Percentiles rank a stretch among this genome's conserved stretches.
phyloP scores from a whole-genome alignment of 352 stramenopile species.

The Globisporangium abappressorium region DNA sequence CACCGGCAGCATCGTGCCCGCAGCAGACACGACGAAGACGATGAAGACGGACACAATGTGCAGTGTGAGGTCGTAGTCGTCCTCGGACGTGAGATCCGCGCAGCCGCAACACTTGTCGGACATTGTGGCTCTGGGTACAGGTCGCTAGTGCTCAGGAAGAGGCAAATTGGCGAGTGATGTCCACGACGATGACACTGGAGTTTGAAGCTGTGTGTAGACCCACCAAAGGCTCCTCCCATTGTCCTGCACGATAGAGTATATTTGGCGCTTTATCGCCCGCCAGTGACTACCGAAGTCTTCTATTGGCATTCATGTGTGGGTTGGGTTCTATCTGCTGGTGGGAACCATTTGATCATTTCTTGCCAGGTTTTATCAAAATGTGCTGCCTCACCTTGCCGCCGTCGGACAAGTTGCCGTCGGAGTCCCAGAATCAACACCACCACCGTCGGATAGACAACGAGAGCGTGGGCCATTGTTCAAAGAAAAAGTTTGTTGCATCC shows the following conservation, averaged over 20 bases:
- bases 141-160: neutral
- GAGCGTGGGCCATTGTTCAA: neutral
- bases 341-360: neutral
- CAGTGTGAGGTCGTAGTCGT: slow-evolving; percentile 46
- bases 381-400: neutral
- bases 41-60: slow-evolving; percentile 57
- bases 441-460: neutral
- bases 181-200: neutral
- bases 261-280: neutral
- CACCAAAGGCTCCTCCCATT: neutral
- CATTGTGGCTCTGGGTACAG: slow-evolving; percentile 18
- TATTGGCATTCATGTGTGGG: neutral
- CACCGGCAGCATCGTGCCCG: slow-evolving; percentile 43
- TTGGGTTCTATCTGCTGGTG: neutral
- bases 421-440: neutral
- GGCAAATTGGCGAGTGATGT: neutral
- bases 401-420: neutral
- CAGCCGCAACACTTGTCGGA: slow-evolving; percentile 43
- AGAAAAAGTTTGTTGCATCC: too few relatives aligned
- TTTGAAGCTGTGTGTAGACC: neutral
- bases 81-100: slow-evolving; percentile 24
- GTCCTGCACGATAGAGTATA: neutral
- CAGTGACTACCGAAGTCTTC: neutral
- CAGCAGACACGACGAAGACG: slow-evolving; percentile 45
- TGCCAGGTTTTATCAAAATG: neutral